Evolutionary conservation across 164 flowering plant genomes (phyloP), one percentile per base, ranked within the genome.

Genomic region (Akebia trifoliata): DNA sequence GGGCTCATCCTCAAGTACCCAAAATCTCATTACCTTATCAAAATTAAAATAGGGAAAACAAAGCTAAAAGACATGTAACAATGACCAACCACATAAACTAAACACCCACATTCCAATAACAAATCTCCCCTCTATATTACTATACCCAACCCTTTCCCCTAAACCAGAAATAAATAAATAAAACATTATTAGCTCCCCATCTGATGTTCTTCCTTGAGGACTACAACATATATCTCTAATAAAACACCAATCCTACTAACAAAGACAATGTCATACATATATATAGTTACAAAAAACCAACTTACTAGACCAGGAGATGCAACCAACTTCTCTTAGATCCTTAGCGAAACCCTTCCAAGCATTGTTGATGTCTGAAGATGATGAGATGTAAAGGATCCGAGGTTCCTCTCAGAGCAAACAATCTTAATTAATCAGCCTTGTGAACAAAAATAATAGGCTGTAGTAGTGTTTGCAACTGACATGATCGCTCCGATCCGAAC

Each of bases 321-420:
- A 28, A 24, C 42, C 17, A 56, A 47, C 53, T 49, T 25, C 32
- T 37, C 35, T n/a, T n/a, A n/a, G n/a, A n/a, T n/a, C n/a, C n/a
- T n/a, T n/a, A n/a, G 30, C 12, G 29, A 39, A 46, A 61, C 29
- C 56, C 64, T 57, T 54, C 57, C 57, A 37, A 30, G 39, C 44
- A 36, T 7, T 39, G 49, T 8, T 11, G 56, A 24, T 26, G 55
- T 54, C 28, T 60, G 55, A 30, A 20, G 56, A 32, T 21, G 30
- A 71, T 59, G 70, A 71, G 69, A 75, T 17, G 72, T 73, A 64
- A 71, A 74, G 77, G 95, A 85, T 87, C 95, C 78, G 87, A 87
- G 84, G 91, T 78, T 87, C 87, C 86, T 87, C 91, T 83, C 89
- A 76, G 85, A 74, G 86, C 89, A 80, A 77, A 63, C 36, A 35